phyloP scores from a whole-genome alignment of 2,329 filamentous ascomycete genomes.

The Xylaria sp. region DNA sequence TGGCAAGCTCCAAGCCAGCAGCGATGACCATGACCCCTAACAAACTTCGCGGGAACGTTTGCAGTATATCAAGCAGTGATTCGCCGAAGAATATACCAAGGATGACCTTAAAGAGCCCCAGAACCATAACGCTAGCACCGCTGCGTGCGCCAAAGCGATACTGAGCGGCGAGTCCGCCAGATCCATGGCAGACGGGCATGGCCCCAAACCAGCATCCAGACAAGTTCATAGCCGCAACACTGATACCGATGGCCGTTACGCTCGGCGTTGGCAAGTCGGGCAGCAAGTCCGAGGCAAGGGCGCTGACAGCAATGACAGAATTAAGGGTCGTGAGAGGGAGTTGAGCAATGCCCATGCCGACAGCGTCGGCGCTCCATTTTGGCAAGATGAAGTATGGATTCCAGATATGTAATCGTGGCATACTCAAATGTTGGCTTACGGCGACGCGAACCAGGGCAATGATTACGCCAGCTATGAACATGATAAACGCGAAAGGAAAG shows the following conservation, averaged over 20 bases:
- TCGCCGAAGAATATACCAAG: slow-evolving; percentile 78
- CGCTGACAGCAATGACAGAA: slow-evolving; percentile 85
- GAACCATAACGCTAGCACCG: slow-evolving; percentile 79
- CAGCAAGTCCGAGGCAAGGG: slow-evolving; percentile 78
- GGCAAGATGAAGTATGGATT: slow-evolving; percentile 59
- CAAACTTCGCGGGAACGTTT: slow-evolving; percentile 74
- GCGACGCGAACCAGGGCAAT: slow-evolving; percentile 60
- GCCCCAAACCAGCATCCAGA: slow-evolving; percentile 88
- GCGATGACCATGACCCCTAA: slow-evolving; percentile 90
- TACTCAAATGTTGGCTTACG: slow-evolving; percentile 35
- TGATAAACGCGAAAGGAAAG: slow-evolving; percentile 77
- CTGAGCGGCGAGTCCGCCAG: slow-evolving; percentile 88
- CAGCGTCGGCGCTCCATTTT: slow-evolving; percentile 47
- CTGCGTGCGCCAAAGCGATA: slow-evolving; percentile 90
- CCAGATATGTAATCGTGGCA: slow-evolving; percentile 66
- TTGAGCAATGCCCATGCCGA: slow-evolving; percentile 76
- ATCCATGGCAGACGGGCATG: slow-evolving; percentile 92
- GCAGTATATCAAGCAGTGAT: slow-evolving; percentile 72
- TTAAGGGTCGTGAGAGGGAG: slow-evolving; percentile 91
- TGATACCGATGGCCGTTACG: slow-evolving; percentile 78
- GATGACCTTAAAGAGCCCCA: slow-evolving; percentile 76
- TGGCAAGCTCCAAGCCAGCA: slow-evolving; percentile 84
- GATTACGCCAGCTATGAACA: slow-evolving; percentile 72
- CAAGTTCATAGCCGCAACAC: slow-evolving; percentile 84
- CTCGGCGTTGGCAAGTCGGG: slow-evolving; percentile 70